These are phyloP conservation scores for Penium margaritaceum DNA, from an alignment of 139 green algal genomes.

Conservation along the genomic window DNA sequence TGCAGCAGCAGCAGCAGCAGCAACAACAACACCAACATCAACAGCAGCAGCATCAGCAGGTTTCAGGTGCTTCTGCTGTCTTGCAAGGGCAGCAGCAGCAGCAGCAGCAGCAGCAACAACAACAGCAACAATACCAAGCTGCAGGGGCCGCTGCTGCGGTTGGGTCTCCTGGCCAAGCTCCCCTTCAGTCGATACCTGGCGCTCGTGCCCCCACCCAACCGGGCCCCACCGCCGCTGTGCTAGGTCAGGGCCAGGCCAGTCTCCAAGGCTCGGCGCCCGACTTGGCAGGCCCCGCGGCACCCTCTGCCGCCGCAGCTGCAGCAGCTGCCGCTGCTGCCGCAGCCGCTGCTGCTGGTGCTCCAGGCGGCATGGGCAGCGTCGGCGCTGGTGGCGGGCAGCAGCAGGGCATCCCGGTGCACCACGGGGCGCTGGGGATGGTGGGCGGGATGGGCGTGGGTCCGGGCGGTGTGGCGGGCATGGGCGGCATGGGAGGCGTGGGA, in stretches of 20 bases:
- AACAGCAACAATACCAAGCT: background rate
- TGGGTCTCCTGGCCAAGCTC: background rate
- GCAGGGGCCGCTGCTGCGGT: background rate
- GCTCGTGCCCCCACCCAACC: background rate
- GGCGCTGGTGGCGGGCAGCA: background rate
- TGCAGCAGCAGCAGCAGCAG: constrained; percentile 3
- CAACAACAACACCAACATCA: background rate
- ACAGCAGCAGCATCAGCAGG: background rate
- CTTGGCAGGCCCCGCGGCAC: background rate
- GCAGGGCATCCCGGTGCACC: constrained; percentile 19
- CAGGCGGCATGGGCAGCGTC: background rate
- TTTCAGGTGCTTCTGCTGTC: background rate
- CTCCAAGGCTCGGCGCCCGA: background rate
- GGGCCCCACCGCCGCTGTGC: too few relatives aligned
- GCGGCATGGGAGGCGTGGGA: background rate
- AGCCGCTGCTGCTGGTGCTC: background rate
- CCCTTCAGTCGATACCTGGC: background rate
- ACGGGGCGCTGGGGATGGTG: constrained; percentile 5
- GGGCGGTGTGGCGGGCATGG: background rate
- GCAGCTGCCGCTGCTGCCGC: background rate
- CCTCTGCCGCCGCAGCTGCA: background rate
- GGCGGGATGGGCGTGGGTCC: background rate
- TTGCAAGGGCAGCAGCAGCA: background rate
- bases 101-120: background rate
- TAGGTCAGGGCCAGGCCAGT: too few relatives aligned